Percentiles rank a stretch among this genome's conserved stretches.
Conservation (phyloP, 176 grass and related monocot species). For the Cocos nucifera region DNA sequence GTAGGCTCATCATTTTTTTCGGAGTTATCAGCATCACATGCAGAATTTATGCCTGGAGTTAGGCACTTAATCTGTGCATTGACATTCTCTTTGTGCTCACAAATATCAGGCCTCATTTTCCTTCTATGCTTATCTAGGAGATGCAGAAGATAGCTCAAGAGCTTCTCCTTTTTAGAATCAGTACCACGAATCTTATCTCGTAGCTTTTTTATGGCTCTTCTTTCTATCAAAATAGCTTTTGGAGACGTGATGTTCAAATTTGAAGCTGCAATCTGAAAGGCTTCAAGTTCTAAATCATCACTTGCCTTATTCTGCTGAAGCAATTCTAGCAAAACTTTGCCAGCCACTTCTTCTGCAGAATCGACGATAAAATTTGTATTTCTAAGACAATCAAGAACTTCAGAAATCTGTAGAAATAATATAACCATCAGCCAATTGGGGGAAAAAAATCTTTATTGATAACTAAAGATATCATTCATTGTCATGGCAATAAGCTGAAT, state of each 20-base stretch:
- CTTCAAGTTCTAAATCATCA: slow-evolving; percentile 12
- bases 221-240: slow-evolving; percentile 28
- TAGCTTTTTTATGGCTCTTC: slow-evolving; percentile 24
- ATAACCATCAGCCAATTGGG: slow-evolving; percentile 6
- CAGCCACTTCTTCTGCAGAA: slow-evolving; percentile 21
- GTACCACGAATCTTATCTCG: slow-evolving; percentile 6
- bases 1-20: slow-evolving; percentile 30
- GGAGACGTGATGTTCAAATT: slow-evolving; percentile 21
- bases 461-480: no score
- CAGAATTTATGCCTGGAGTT: slow-evolving; percentile 13
- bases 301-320: slow-evolving; percentile 12
- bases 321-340: slow-evolving; percentile 19
- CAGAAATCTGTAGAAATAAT: slow-evolving; percentile 12
- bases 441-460: no score
- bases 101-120: slow-evolving; percentile 6
- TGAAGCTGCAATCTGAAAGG: slow-evolving; percentile 16
- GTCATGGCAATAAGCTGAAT: no score
- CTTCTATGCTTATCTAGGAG: slow-evolving; percentile 20
- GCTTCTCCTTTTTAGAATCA: slow-evolving; percentile 7
- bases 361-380: slow-evolving; percentile 22
- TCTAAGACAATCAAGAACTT: slow-evolving; percentile 13
- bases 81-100: slow-evolving; percentile 15
- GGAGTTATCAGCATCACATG: slow-evolving; percentile 17
- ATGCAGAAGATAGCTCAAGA: slow-evolving; percentile 12
- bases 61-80: slow-evolving; percentile 22